phyloP scores from a whole-genome alignment of 2,329 filamentous ascomycete genomes.

The Pezicula neosporulosa region DNA sequence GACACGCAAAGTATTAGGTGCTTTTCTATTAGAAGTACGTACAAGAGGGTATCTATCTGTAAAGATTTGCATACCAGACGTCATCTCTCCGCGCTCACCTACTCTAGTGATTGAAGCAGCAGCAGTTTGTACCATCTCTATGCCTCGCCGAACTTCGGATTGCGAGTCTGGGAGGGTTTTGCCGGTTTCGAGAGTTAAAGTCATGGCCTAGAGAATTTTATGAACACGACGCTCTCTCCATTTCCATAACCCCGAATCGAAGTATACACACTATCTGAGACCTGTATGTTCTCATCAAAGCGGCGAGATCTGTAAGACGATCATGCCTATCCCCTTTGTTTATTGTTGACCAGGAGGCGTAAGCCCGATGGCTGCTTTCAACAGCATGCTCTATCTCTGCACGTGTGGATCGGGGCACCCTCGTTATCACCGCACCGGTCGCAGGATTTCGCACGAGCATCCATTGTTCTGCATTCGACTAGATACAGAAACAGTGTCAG shows the following conservation, averaged over 20 bases:
- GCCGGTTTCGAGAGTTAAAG: constrained; percentile 17
- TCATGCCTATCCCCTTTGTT: neutral
- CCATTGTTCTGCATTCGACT: neutral
- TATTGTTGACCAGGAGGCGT: neutral
- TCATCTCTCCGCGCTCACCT: constrained; percentile 6
- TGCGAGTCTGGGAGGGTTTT: constrained; percentile 19
- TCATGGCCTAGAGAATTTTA: neutral
- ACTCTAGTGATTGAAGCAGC: constrained; percentile 4
- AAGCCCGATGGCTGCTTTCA: neutral
- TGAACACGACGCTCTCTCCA: neutral
- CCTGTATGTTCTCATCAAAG: neutral
- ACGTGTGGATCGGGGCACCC: neutral
- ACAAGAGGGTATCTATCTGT: constrained; percentile 11
- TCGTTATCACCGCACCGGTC: neutral
- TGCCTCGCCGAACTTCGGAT: constrained; percentile 17
- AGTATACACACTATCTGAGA: neutral
- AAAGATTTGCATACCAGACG: constrained; percentile 4
- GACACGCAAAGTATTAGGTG: neutral
- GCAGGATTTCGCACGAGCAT: neutral
- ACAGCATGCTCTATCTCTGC: neutral
- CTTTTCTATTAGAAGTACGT: neutral
- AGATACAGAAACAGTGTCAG: neutral
- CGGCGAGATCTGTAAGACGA: neutral
- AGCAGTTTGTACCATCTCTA: constrained; percentile 19
- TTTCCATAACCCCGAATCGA: neutral